Percentiles rank a stretch among this genome's conserved stretches.
Conservation (phyloP, 805 yeast genomes). For the Metschnikowia henanensis region DNA sequence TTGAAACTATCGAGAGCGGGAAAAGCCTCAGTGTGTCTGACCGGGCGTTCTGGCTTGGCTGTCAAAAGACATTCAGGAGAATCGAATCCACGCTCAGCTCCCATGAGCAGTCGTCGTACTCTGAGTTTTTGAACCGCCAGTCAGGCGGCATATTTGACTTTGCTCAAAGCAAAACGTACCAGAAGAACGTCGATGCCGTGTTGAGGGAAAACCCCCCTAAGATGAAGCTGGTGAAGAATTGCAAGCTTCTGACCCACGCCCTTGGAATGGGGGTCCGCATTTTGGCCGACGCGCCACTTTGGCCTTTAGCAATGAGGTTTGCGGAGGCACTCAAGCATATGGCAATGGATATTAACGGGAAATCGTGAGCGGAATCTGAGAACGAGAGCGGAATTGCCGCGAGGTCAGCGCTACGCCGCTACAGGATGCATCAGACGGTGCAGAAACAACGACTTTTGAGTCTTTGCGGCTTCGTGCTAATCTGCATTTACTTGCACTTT, state of each 20-base stretch:
- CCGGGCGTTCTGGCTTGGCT: conserved; percentile 59
- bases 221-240: conserved; percentile 28
- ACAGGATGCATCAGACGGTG: too few relatives aligned
- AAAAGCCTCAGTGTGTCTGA: conserved; percentile 44
- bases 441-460: too few relatives aligned
- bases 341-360: conserved; percentile 16
- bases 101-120: conserved; percentile 50
- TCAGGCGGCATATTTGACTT: conserved; percentile 58
- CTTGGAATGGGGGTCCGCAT: conserved; percentile 73
- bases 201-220: neutral
- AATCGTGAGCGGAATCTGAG: neutral
- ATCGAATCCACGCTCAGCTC: conserved; percentile 60
- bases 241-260: conserved; percentile 55
- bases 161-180: conserved; percentile 13
- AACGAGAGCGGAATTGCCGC: neutral
- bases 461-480: too few relatives aligned
- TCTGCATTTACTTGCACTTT: too few relatives aligned
- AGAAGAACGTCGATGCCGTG: conserved; percentile 12
- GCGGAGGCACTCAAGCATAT: conserved; percentile 78
- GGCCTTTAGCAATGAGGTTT: conserved; percentile 80
- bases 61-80: conserved; percentile 57
- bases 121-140: conserved; percentile 58
- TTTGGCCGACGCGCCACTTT: conserved; percentile 80
- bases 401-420: too few relatives aligned
- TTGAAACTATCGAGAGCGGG: conserved; percentile 50